Percentiles rank a stretch among this genome's conserved stretches.
phyloP scores from a whole-genome alignment of 768 basidiomycete genomes.

The Tylopilus cervinicoccineus region DNA sequence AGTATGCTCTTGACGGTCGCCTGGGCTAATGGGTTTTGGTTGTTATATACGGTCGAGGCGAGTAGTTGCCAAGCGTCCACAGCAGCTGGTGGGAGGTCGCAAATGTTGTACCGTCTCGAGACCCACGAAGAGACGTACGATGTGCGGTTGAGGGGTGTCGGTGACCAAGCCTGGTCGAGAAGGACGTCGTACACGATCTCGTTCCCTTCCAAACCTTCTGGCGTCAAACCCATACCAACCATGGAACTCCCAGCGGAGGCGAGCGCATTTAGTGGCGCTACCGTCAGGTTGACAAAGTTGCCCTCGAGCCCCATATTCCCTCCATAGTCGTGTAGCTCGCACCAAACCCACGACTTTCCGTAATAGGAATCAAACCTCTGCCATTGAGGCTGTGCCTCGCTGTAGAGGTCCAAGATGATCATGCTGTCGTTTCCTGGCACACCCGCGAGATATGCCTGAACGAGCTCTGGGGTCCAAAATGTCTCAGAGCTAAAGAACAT shows the following conservation, averaged over 20 bases:
- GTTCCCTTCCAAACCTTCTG: constrained; percentile 41
- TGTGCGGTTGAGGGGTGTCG: constrained; percentile 29
- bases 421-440: constrained; percentile 34
- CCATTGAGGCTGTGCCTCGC: constrained; percentile 40
- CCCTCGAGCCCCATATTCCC: constrained; percentile 38
- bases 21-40: constrained; percentile 31
- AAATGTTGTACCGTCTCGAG: constrained; percentile 32
- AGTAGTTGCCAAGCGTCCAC: constrained; percentile 36
- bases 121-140: constrained; percentile 34
- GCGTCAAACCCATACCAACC: constrained; percentile 38
- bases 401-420: constrained; percentile 40
- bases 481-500: constrained; percentile 33
- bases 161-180: constrained; percentile 40
- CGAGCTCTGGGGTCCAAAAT: constrained; percentile 39
- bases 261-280: constrained; percentile 31
- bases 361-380: constrained; percentile 36
- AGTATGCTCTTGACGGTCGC: constrained; percentile 36
- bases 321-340: constrained; percentile 38
- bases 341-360: constrained; percentile 41
- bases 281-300: constrained; percentile 34
- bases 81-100: constrained; percentile 21
- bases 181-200: constrained; percentile 41
- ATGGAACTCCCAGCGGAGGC: constrained; percentile 29
- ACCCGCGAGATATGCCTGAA: constrained; percentile 38
- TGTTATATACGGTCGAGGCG: constrained; percentile 37